These are phyloP conservation scores for Microbotryomycetes sp. DNA, from an alignment of 1,284 basidiomycete species.

Conservation along the genomic window DNA sequence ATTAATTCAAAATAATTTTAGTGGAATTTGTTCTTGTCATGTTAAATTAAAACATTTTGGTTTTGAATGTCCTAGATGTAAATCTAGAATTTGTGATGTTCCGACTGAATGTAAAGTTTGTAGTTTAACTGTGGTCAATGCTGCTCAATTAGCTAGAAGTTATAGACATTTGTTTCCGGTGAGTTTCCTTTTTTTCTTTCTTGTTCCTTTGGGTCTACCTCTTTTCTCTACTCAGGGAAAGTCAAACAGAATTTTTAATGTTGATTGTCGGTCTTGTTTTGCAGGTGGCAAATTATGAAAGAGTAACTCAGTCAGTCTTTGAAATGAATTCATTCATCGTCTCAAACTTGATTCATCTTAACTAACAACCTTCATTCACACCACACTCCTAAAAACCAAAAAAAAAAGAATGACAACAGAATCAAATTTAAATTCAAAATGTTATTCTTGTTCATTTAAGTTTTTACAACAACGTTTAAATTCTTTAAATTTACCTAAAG, in stretches of 20 bases:
- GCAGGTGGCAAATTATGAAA: conserved; percentile 25
- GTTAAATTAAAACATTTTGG: conserved; percentile 80
- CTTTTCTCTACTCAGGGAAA: not conserved
- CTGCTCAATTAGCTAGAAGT: conserved; percentile 90
- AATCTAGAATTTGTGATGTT: conserved; percentile 89
- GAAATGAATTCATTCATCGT: too few species aligned
- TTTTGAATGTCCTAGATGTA: conserved; percentile 90
- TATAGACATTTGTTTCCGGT: conserved; percentile 93
- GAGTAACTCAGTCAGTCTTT: conserved; percentile 43
- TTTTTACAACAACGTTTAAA: conserved; percentile 49
- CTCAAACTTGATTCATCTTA: too few species aligned
- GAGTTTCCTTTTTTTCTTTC: conserved; percentile 41
- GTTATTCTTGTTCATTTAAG: conserved; percentile 63
- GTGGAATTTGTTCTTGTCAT: conserved; percentile 87
- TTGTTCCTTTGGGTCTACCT: not conserved
- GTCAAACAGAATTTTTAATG: not conserved
- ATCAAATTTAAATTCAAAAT: too few species aligned
- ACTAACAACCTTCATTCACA: too few species aligned
- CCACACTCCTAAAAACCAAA: too few species aligned
- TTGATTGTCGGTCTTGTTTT: not conserved
- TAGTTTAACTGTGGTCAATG: conserved; percentile 94
- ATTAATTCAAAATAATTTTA: conserved; percentile 72
- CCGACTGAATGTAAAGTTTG: conserved; percentile 98
- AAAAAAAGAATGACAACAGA: too few species aligned
- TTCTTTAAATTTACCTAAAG: conserved; percentile 48